Evolutionary conservation across 148 eudicot genomes (phyloP).

Genomic region (Persicaria maculosa): DNA sequence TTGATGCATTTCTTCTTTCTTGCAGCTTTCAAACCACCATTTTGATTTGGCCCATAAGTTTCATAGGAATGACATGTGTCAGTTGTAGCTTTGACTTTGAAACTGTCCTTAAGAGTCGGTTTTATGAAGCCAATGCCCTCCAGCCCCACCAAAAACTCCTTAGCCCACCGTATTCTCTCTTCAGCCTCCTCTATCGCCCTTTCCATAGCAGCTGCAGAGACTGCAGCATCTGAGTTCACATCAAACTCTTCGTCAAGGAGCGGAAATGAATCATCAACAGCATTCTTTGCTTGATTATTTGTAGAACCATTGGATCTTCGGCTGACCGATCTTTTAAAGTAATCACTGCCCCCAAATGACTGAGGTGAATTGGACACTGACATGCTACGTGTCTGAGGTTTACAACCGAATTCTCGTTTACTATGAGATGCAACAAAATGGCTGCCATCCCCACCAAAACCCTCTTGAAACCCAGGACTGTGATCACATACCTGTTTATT

Average conservation of each 20-base stretch:
- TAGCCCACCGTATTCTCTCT: conserved; percentile 68
- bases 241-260: conserved; percentile 63
- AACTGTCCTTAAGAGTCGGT: conserved; percentile 33
- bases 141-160: conserved; percentile 58
- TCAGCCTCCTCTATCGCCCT: conserved; percentile 83
- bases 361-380: conserved; percentile 41
- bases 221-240: conserved; percentile 75
- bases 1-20: neutral
- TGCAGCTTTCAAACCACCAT: conserved; percentile 4
- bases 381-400: conserved; percentile 37
- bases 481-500: conserved; percentile 10
- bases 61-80: neutral
- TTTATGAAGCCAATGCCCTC: conserved; percentile 42
- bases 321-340: conserved; percentile 27
- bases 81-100: conserved; percentile 8
- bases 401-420: conserved; percentile 26
- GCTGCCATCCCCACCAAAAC: conserved; percentile 17
- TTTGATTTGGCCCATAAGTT: conserved; percentile 1
- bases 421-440: conserved; percentile 28
- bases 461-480: conserved; percentile 7
- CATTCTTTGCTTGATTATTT: conserved; percentile 26
- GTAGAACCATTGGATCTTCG: conserved; percentile 30
- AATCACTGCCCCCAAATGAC: conserved; percentile 23
- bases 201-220: conserved; percentile 70
- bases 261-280: conserved; percentile 31